Percentiles rank a stretch among this genome's conserved stretches.
These are phyloP conservation scores for Sphaerostilbella broomeana DNA, from an alignment of 2,329 filamentous ascomycete species.

Conservation along the genomic window DNA sequence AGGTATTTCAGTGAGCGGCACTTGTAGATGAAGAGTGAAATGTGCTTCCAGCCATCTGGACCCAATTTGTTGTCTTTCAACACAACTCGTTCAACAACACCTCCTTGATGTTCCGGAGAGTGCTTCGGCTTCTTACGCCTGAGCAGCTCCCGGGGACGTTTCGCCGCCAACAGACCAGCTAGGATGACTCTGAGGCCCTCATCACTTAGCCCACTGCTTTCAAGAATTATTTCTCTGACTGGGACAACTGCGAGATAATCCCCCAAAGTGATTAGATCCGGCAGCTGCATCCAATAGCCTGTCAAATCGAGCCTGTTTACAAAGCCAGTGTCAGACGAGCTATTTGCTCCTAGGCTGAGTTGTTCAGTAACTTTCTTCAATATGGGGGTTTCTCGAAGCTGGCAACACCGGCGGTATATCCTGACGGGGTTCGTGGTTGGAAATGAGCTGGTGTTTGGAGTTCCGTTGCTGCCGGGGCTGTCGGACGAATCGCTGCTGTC, in stretches of 20 bases:
- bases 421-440: slow-evolving; percentile 87
- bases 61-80: slow-evolving; percentile 91
- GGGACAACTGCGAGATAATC: slow-evolving; percentile 94
- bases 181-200: slow-evolving; percentile 82
- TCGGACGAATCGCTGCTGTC: slow-evolving; percentile 57
- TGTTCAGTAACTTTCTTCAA: slow-evolving; percentile 89
- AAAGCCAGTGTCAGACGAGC: slow-evolving; percentile 60
- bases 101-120: slow-evolving; percentile 46
- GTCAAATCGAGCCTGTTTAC: slow-evolving; percentile 79
- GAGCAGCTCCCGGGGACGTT: slow-evolving; percentile 50
- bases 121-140: slow-evolving; percentile 43
- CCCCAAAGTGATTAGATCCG: slow-evolving; percentile 79
- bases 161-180: slow-evolving; percentile 76
- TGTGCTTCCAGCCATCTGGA: slow-evolving; percentile 81
- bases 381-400: slow-evolving; percentile 85
- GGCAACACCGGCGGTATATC: slow-evolving; percentile 91
- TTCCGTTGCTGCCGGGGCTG: slow-evolving; percentile 14
- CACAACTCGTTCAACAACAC: slow-evolving; percentile 78
- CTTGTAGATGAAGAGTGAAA: slow-evolving; percentile 84
- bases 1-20: slow-evolving; percentile 79
- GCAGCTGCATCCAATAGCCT: slow-evolving; percentile 73
- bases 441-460: slow-evolving; percentile 28
- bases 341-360: slow-evolving; percentile 64
- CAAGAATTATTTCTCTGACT: slow-evolving; percentile 75
- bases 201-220: slow-evolving; percentile 81